A percentile compares a stretch with the other conserved stretches of the same genome.
phyloP scores from a whole-genome alignment of 768 basidiomycete species.

The Krasilnikovozyma curviuscula region DNA sequence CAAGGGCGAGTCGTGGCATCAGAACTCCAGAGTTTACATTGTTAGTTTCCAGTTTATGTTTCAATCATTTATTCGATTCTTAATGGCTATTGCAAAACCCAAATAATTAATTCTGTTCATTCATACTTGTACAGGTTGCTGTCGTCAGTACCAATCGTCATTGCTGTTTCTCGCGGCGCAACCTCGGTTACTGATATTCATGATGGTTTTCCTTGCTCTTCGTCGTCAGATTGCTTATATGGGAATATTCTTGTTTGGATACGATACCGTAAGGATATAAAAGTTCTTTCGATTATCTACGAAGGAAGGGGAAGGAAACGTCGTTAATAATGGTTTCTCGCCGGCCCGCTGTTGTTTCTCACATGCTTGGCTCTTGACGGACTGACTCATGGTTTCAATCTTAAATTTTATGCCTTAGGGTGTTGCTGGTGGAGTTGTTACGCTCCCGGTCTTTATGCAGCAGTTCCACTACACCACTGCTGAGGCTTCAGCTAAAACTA shows the following conservation, averaged over 20 bases:
- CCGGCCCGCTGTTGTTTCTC: slow-evolving; percentile 14
- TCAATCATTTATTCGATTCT: not conserved
- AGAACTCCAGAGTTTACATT: slow-evolving; percentile 1
- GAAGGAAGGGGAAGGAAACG: not conserved
- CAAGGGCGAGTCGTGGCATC: not conserved
- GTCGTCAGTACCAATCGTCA: not conserved
- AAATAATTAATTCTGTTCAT: not conserved
- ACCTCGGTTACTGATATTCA: not conserved
- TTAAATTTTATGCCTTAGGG: not conserved
- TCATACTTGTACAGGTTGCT: not conserved
- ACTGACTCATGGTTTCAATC: not conserved
- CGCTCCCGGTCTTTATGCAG: slow-evolving; percentile 38
- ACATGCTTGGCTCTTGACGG: too few relatives aligned
- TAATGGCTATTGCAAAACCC: not conserved
- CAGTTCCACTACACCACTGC: slow-evolving; percentile 37
- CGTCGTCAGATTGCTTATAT: slow-evolving; percentile 55
- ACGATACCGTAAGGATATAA: slow-evolving; percentile 59
- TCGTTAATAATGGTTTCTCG: too few relatives aligned
- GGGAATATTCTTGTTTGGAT: slow-evolving; percentile 68
- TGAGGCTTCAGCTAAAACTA: slow-evolving; percentile 28
- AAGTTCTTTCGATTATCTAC: too few relatives aligned
- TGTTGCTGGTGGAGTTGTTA: not conserved
- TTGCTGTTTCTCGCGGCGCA: too few relatives aligned
- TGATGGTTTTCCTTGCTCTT: slow-evolving; percentile 56
- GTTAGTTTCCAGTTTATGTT: too few relatives aligned